A percentile compares a stretch with the other conserved stretches of the same genome.
phyloP scores from a whole-genome alignment of 352 stramenopile species.

The Pythium diclinum region DNA sequence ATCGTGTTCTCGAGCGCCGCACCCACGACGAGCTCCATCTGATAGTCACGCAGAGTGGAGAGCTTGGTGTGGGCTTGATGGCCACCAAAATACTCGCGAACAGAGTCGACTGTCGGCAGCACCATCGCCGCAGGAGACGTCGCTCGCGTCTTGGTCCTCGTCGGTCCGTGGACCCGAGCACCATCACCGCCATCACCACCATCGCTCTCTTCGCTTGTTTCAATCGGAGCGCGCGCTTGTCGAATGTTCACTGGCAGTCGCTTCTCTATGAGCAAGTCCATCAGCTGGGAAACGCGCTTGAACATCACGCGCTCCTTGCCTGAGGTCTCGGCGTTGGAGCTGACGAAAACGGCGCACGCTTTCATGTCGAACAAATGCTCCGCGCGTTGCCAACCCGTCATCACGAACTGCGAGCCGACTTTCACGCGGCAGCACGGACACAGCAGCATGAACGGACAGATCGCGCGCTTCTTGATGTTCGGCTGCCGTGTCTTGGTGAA shows the following conservation, averaged over 20 bases:
- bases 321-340: conserved; percentile 3
- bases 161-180: conserved; percentile 2
- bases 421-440: conserved; percentile 50
- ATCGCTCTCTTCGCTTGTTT: not conserved
- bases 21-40: conserved; percentile 65
- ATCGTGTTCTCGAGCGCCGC: conserved; percentile 78
- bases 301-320: conserved; percentile 14
- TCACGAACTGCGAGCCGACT: conserved; percentile 41
- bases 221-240: not conserved
- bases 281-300: conserved; percentile 17
- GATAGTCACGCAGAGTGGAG: conserved; percentile 54
- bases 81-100: conserved; percentile 16
- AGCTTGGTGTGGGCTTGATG: conserved; percentile 34
- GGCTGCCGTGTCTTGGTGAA: conserved; percentile 44
- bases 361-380: conserved; percentile 55
- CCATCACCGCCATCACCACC: conserved; percentile 12
- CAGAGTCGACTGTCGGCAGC: conserved; percentile 28
- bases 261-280: conserved; percentile 4
- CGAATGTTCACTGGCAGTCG: conserved; percentile 1
- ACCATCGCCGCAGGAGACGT: conserved; percentile 14
- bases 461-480: conserved; percentile 42
- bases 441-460: conserved; percentile 46
- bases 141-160: too few relatives aligned
- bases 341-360: conserved; percentile 33
- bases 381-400: conserved; percentile 24